Evolutionary conservation across 1,139 yeast genomes (phyloP).

Genomic region (Candida anutae): DNA sequence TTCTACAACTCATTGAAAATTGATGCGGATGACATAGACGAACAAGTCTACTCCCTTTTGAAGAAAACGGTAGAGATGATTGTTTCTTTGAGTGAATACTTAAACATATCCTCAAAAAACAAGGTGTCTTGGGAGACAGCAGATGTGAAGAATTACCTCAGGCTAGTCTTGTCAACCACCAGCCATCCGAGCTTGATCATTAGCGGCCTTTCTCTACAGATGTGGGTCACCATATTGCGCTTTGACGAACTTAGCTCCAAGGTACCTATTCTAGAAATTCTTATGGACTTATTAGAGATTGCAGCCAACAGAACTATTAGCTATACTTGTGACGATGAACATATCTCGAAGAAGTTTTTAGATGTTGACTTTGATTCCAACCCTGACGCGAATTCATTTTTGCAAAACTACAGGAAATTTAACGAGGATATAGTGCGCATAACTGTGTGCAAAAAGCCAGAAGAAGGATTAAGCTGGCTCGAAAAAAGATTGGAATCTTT

Average conservation of each 20-base stretch:
- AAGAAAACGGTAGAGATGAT: slow-evolving; percentile 93
- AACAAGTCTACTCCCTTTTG: slow-evolving; percentile 64
- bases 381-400: slow-evolving; percentile 71
- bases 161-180: slow-evolving; percentile 72
- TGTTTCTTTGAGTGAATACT: slow-evolving; percentile 77
- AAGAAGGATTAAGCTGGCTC: slow-evolving; percentile 76
- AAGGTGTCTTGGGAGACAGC: slow-evolving; percentile 41
- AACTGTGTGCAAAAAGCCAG: slow-evolving; percentile 79
- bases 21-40: slow-evolving; percentile 76
- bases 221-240: slow-evolving; percentile 89
- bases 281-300: slow-evolving; percentile 64
- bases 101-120: slow-evolving; percentile 39
- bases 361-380: slow-evolving; percentile 83
- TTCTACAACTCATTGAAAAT: slow-evolving; percentile 58
- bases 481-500: slow-evolving; percentile 65
- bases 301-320: slow-evolving; percentile 75
- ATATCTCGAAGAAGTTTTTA: slow-evolving; percentile 55
- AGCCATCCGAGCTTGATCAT: slow-evolving; percentile 81
- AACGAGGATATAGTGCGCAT: slow-evolving; percentile 88
- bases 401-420: slow-evolving; percentile 73
- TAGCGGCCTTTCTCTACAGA: slow-evolving; percentile 83
- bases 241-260: slow-evolving; percentile 62
- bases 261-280: slow-evolving; percentile 40
- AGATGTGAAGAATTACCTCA: slow-evolving; percentile 57
- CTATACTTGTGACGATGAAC: slow-evolving; percentile 59